Evolutionary conservation across 2,329 filamentous ascomycete species (phyloP).

Genomic region (Exserohilum turcica): DNA sequence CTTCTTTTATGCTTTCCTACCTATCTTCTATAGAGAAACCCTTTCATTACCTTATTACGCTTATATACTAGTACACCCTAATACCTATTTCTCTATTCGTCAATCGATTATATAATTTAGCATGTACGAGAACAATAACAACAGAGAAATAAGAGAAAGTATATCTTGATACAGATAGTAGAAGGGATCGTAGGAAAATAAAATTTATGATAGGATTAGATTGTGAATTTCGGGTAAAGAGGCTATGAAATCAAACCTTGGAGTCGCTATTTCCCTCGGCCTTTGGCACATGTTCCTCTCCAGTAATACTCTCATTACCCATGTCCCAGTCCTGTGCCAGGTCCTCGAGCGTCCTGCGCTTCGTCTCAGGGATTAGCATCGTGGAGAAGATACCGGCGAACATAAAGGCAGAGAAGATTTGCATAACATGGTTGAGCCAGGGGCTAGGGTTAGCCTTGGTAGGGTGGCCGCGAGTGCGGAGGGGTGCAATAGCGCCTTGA

Average conservation of each 20-base stretch:
- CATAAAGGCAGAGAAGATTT: conserved; percentile 83
- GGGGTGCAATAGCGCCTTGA: conserved; percentile 54
- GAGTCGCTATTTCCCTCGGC: conserved; percentile 26
- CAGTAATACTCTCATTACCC: conserved; percentile 41
- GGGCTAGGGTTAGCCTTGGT: conserved; percentile 54
- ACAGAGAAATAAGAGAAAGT: too few species aligned
- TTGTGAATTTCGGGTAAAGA: too few species aligned
- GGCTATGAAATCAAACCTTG: conserved; percentile 19
- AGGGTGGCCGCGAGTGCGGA: conserved; percentile 58
- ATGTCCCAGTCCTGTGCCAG: conserved; percentile 55
- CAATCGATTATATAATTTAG: too few species aligned
- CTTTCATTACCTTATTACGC: too few species aligned
- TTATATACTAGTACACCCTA: too few species aligned
- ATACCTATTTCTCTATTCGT: too few species aligned
- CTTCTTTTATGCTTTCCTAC: too few species aligned
- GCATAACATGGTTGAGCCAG: conserved; percentile 74
- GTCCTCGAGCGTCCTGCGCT: conserved; percentile 74
- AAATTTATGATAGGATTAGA: too few species aligned
- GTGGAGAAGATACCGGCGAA: conserved; percentile 70
- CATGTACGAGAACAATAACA: too few species aligned
- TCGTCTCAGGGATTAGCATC: conserved; percentile 76
- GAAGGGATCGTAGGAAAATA: too few species aligned
- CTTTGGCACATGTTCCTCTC: conserved; percentile 26
- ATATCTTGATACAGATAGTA: too few species aligned
- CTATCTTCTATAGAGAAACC: too few species aligned